Conservation (phyloP, 352 stramenopile species). For the Pythium inflatum region DNA sequence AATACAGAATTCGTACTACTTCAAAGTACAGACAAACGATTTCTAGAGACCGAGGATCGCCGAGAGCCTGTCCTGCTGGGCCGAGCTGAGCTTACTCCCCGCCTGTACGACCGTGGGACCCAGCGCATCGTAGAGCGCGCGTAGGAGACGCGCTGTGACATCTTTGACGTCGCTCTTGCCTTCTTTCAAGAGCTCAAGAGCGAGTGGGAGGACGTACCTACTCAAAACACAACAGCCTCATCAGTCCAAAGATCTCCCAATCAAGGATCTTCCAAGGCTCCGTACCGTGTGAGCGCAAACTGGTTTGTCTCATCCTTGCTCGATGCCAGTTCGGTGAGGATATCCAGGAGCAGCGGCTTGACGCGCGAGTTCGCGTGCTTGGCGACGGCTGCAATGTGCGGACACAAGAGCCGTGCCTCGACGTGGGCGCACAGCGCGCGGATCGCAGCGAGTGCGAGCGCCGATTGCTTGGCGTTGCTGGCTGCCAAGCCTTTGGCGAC, state of each 20-base stretch:
- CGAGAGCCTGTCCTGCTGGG: conserved; percentile 61
- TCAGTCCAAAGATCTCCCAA: neutral
- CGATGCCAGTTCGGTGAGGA: conserved; percentile 43
- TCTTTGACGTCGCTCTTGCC: conserved; percentile 76
- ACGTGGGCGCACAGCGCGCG: conserved; percentile 50
- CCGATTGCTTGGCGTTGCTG: conserved; percentile 55
- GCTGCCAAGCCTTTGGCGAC: conserved; percentile 63
- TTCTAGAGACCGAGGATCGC: conserved; percentile 41
- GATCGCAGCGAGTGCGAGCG: conserved; percentile 46
- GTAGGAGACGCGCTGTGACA: conserved; percentile 53
- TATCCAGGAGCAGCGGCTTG: conserved; percentile 63
- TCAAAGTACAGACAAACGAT: neutral
- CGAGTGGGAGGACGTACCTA: conserved; percentile 73
- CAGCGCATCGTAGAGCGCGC: conserved; percentile 36
- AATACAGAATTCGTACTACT: neutral
- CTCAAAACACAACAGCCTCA: neutral
- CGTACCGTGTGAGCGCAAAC: conserved; percentile 52
- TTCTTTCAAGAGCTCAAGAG: conserved; percentile 74
- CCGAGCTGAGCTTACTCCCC: conserved; percentile 49
- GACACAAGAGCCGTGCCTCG: conserved; percentile 58
- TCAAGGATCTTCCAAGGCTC: neutral
- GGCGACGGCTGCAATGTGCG: conserved; percentile 56
- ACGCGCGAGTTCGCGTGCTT: conserved; percentile 59
- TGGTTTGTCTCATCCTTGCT: conserved; percentile 56
- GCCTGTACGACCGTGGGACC: conserved; percentile 30